Evolutionary conservation across 2,329 filamentous ascomycete genomes (phyloP).

Genomic region (Rhinocladiella mackenziei): DNA sequence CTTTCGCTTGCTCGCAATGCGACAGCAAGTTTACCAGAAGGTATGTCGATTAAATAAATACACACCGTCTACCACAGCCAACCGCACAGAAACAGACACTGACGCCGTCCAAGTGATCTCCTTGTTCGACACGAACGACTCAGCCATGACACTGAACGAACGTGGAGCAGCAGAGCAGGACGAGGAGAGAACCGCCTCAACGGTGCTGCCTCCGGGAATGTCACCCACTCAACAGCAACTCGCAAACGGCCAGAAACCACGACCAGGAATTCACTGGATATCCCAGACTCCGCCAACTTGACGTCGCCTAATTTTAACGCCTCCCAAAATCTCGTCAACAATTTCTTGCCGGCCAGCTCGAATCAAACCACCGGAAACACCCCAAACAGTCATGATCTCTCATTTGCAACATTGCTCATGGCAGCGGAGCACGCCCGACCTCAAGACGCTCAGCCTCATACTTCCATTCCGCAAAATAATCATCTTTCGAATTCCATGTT

Average conservation of each 20-base stretch:
- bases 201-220: slow-evolving; percentile 29
- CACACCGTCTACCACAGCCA: too few species aligned
- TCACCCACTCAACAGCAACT: slow-evolving; percentile 19
- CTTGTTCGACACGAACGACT: slow-evolving; percentile 41
- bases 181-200: slow-evolving; percentile 6
- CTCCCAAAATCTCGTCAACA: slow-evolving; percentile 22
- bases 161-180: slow-evolving; percentile 15
- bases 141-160: slow-evolving; percentile 33
- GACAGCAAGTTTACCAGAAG: slow-evolving; percentile 43
- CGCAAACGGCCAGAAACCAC: slow-evolving; percentile 9
- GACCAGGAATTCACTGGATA: slow-evolving; percentile 5
- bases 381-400: slow-evolving; percentile 31
- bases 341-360: slow-evolving; percentile 11
- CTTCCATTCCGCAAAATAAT: slow-evolving; percentile 12
- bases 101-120: slow-evolving; percentile 34
- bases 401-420: slow-evolving; percentile 40
- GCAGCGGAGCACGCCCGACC: slow-evolving; percentile 41
- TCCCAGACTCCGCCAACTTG: slow-evolving; percentile 8
- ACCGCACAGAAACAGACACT: slow-evolving; percentile 19
- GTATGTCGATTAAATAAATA: too few species aligned
- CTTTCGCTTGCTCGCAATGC: slow-evolving; percentile 39
- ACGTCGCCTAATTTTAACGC: slow-evolving; percentile 14
- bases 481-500: slow-evolving; percentile 11
- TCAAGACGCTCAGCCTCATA: slow-evolving; percentile 33
- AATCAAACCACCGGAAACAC: slow-evolving; percentile 8